Percentiles rank a stretch among this genome's conserved stretches.
phyloP scores from a whole-genome alignment of 2,329 filamentous ascomycete species.

The Paecilomyces sp. region DNA sequence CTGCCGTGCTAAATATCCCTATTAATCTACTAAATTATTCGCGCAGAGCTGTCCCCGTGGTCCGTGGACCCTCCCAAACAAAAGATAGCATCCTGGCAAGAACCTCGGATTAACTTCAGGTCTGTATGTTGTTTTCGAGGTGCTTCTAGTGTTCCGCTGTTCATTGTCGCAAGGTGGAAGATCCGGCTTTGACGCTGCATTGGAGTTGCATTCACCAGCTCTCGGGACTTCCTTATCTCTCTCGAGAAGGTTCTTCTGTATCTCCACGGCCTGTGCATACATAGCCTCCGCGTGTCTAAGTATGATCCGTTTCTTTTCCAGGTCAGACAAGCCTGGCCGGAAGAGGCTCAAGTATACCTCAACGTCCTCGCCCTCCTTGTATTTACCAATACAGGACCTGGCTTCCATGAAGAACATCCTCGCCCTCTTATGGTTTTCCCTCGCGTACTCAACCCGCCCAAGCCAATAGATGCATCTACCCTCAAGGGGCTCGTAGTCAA shows the following conservation, averaged over 20 bases:
- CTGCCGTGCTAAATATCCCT: no score
- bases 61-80: no score
- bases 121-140: no score
- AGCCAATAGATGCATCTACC: conserved; percentile 20
- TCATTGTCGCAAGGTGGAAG: not conserved
- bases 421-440: conserved; percentile 9
- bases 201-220: not conserved
- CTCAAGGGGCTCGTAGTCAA: conserved; percentile 1
- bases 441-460: conserved; percentile 15
- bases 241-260: not conserved
- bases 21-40: no score
- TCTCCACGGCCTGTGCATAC: not conserved
- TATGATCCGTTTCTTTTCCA: not conserved
- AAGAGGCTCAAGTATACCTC: conserved; percentile 2
- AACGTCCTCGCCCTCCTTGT: conserved; percentile 11
- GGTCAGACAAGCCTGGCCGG: not conserved
- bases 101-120: no score
- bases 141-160: not conserved
- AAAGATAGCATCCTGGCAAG: no score
- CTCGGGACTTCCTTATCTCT: not conserved
- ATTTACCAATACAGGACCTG: conserved; percentile 8
- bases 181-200: not conserved
- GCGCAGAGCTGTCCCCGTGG: no score
- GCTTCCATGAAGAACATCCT: conserved; percentile 12
- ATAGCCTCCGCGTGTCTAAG: not conserved